Conservation (phyloP, 1,139 yeast genomes). For the Zygosaccharomyces pseudobailii region DNA sequence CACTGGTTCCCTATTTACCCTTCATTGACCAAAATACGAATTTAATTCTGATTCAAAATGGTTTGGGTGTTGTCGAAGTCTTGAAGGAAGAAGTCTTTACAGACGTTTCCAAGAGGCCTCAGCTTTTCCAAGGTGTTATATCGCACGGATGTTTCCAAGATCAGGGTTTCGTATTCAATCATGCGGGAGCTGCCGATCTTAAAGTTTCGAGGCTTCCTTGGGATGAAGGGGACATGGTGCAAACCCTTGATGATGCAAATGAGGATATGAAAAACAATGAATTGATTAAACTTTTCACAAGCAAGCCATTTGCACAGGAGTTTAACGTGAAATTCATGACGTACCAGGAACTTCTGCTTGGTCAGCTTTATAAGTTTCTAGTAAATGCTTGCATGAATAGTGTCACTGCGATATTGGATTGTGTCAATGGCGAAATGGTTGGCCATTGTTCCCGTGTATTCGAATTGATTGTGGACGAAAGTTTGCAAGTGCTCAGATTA, state of each 20-base stretch:
- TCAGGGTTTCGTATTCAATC: slow-evolving; percentile 42
- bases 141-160: slow-evolving; percentile 68
- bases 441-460: slow-evolving; percentile 40
- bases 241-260: slow-evolving; percentile 16
- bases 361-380: slow-evolving; percentile 71
- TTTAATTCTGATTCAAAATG: slow-evolving; percentile 75
- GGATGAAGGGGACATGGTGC: slow-evolving; percentile 23
- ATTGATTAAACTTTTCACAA: slow-evolving; percentile 29
- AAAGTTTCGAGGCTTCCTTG: slow-evolving; percentile 46
- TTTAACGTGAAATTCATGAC: slow-evolving; percentile 45
- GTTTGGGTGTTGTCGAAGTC: slow-evolving; percentile 69
- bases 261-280: slow-evolving; percentile 18
- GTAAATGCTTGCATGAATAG: slow-evolving; percentile 84
- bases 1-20: slow-evolving; percentile 45
- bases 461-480: slow-evolving; percentile 47
- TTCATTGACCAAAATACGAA: slow-evolving; percentile 49
- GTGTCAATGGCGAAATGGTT: slow-evolving; percentile 67
- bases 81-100: slow-evolving; percentile 59
- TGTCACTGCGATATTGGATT: slow-evolving; percentile 67
- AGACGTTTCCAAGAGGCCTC: slow-evolving; percentile 43
- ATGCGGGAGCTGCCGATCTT: slow-evolving; percentile 64
- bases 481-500: slow-evolving; percentile 37
- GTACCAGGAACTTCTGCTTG: slow-evolving; percentile 52
- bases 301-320: slow-evolving; percentile 25
- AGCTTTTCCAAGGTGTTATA: slow-evolving; percentile 65